Evolutionary conservation across 768 basidiomycete genomes (phyloP), one percentile per base, ranked within the genome.

Genomic region (Podaxis carcinomalis): DNA sequence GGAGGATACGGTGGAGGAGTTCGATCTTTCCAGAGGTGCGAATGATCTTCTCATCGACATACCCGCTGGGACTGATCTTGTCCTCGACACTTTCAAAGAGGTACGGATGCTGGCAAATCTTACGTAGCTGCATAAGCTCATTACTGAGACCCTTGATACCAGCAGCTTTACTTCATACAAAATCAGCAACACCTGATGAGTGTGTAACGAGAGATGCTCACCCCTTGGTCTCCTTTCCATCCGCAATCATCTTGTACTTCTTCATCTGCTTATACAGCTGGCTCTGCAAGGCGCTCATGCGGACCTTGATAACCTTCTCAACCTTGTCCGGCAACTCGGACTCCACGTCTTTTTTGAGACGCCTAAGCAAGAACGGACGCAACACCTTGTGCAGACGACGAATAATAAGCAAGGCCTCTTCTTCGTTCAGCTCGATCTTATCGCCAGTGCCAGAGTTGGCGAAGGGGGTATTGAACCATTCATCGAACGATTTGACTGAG

Each of bases 401-500:
- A 70, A 99, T 97, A 69, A 99, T 93, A 59, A 98, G 89, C 39
- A 98, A 81, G 2, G 93, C 92, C 79, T 99, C 97, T 90, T 98
- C 97, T 90, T 99, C 97, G 76, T 96, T 97, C 78, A 98, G 74
- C 79, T 97, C 95, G 70, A 98, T 96, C 84, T 96, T 97, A 77
- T 99, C 97, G 7, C 91, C 90, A 0, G 92, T 92, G 32, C 96
- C 96, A n/a, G 95, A 93, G 74, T 93, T 98, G 62, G 97, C 96
- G 66, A 99, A 99, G 0, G 97, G 97, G 1, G 96, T 97, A 77
- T 98, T 98, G 83, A 98, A 99, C 97, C 97, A 99, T 70, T 98
- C 97, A 68, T 98, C 97, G 72, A 99, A 98, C 21, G 95, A 96
- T 73, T 98, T 96, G 63, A 97, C 95, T 0, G 96, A 98, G 78